Percentiles rank a stretch among this genome's conserved stretches.
phyloP scores from a whole-genome alignment of 164 flowering plant genomes.

The Magnolia officinalis region DNA sequence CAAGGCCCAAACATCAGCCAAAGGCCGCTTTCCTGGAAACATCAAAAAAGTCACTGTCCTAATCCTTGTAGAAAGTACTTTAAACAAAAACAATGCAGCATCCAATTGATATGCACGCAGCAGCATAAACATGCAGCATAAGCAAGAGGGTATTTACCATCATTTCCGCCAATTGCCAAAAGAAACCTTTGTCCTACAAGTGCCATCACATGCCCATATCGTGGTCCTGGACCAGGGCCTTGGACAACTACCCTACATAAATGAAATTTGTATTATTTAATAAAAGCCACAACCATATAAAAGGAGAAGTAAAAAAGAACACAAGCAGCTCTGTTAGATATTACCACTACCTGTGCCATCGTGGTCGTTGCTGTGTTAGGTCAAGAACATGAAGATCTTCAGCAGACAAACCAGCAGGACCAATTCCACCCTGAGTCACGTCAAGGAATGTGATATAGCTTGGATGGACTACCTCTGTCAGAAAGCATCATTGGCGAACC shows the following conservation, averaged over 20 bases:
- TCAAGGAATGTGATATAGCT: not conserved
- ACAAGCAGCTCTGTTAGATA: not conserved
- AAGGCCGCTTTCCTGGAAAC: slow-evolving; percentile 80
- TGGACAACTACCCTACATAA: slow-evolving; percentile 85
- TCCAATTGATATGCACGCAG: not conserved
- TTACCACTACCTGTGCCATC: slow-evolving; percentile 86
- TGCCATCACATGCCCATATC: slow-evolving; percentile 99
- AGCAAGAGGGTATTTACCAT: slow-evolving; percentile 47
- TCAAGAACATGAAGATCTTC: slow-evolving; percentile 99
- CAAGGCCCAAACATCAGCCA: slow-evolving; percentile 99
- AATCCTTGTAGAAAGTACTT: not conserved
- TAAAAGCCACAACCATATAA: not conserved
- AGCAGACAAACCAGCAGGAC: slow-evolving; percentile 98
- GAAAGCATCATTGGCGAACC: not conserved
- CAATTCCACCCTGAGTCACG: slow-evolving; percentile 86
- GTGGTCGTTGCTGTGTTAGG: slow-evolving; percentile 90
- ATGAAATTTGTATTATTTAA: slow-evolving; percentile 5
- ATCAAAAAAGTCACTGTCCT: slow-evolving; percentile 7
- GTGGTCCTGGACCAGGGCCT: slow-evolving; percentile 99
- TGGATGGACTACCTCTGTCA: slow-evolving; percentile 1
- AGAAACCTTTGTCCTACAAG: slow-evolving; percentile 98
- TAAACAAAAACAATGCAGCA: not conserved
- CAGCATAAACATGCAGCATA: not conserved
- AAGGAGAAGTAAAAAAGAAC: not conserved
- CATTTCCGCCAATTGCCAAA: slow-evolving; percentile 98